Percentiles rank a stretch among this genome's conserved stretches.
These are phyloP conservation scores for Leucocoprinus birnbaumii DNA, from an alignment of 768 basidiomycete species.

Conservation along the genomic window DNA sequence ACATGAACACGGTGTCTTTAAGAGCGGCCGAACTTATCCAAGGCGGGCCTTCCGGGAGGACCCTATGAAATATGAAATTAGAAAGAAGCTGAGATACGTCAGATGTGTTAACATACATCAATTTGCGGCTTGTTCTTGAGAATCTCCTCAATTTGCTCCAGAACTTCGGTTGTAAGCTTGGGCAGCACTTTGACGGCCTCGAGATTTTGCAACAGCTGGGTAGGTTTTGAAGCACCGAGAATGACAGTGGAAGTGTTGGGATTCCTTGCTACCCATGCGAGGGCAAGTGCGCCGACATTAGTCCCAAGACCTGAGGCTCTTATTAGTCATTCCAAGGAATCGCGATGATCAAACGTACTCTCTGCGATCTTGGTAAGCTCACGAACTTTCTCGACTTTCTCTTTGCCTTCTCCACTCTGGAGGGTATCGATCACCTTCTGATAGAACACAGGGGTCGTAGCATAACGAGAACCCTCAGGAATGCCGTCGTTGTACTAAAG, in stretches of 20 bases:
- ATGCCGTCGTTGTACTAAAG: constrained; percentile 70
- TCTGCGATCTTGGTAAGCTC: constrained; percentile 63
- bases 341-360: constrained; percentile 24
- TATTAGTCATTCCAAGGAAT: background rate
- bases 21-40: background rate
- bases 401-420: constrained; percentile 54
- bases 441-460: constrained; percentile 50
- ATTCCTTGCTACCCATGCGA: constrained; percentile 76
- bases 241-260: constrained; percentile 68
- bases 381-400: constrained; percentile 67
- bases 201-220: constrained; percentile 67
- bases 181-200: constrained; percentile 37
- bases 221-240: constrained; percentile 62
- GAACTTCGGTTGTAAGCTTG: background rate
- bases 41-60: background rate
- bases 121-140: constrained; percentile 1
- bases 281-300: constrained; percentile 61
- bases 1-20: background rate
- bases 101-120: background rate
- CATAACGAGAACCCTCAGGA: constrained; percentile 69
- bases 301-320: constrained; percentile 31
- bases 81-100: background rate
- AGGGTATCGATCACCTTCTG: constrained; percentile 51
- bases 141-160: constrained; percentile 3
- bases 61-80: background rate